Base-by-base conservation (phyloP, 73 alveolate genomes). In the Halteria grandinella region DNA sequence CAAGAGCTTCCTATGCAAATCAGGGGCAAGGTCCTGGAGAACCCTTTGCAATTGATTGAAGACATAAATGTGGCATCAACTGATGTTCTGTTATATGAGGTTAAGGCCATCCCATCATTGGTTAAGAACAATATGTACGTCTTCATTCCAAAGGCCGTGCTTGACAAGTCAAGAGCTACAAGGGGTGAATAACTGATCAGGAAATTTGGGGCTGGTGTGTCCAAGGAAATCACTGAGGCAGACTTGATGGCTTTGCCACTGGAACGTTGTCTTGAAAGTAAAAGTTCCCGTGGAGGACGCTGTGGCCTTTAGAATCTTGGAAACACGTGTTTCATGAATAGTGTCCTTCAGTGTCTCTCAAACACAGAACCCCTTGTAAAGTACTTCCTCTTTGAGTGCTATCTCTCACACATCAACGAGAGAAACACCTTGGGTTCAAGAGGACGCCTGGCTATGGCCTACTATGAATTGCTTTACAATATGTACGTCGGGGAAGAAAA, bases 261-360 rank as follows among this genome's bases (percentile, higher is more conserved):
- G n/a, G n/a, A n/a, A n/a, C n/a, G n/a, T n/a, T n/a, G n/a, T n/a
- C n/a, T n/a, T n/a, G n/a, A n/a, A n/a, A n/a, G n/a, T n/a, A n/a
- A n/a, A n/a, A n/a, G n/a, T n/a, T n/a, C n/a, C n/a, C n/a, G n/a
- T n/a, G n/a, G 15, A 39, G 95, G 98, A 34, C 59, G 91, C 58
- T 62, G 85, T 52, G 98, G 98, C 17, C 59, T 94, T 17, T 69
- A 79, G 41, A 94, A 94, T 71, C 69, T 94, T 51, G 98, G 98
- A 15, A 94, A 94, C 77, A 91, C 98, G 0, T 94, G 98, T 54
- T 94, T 75, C 83, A 94, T 94, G 97, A 94, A 91, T 81, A 70
- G 94, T 27, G 93, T 92, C 7, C 69, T 94, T 0, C 89, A 94
- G 59, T 94, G 98, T 69, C 55, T 94, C 43, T 47, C 94, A 8